These are phyloP conservation scores for Postia placenta DNA, from an alignment of 768 basidiomycete genomes.

Conservation along the genomic window DNA sequence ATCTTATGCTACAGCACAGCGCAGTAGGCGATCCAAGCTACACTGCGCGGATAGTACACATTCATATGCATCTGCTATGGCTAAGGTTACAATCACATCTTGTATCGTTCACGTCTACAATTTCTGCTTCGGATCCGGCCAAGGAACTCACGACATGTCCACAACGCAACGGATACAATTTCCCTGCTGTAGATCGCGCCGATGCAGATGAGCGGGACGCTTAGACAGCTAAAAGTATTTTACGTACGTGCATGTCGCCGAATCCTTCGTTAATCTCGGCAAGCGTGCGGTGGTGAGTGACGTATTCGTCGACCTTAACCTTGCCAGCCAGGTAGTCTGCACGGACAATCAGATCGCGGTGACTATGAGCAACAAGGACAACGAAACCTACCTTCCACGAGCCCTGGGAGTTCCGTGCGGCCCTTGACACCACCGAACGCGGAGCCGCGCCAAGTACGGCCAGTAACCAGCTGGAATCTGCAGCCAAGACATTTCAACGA, in stretches of 20 bases:
- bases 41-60: not conserved
- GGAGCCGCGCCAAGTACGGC: slow-evolving; percentile 88
- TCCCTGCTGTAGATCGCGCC: slow-evolving; percentile 44
- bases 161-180: slow-evolving; percentile 95
- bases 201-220: not conserved
- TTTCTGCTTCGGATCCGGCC: too few relatives aligned
- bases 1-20: not conserved
- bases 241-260: slow-evolving; percentile 92
- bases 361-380: not conserved
- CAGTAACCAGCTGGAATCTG: slow-evolving; percentile 61
- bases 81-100: too few relatives aligned
- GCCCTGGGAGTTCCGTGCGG: slow-evolving; percentile 88
- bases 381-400: slow-evolving; percentile 71
- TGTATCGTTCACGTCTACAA: too few relatives aligned
- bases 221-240: not conserved
- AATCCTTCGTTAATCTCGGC: slow-evolving; percentile 83
- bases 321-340: slow-evolving; percentile 77
- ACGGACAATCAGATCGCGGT: slow-evolving; percentile 10
- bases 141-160: slow-evolving; percentile 56
- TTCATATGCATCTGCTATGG: too few relatives aligned
- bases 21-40: slow-evolving; percentile 1
- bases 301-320: slow-evolving; percentile 92
- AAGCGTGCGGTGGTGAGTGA: slow-evolving; percentile 78
- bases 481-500: not conserved
- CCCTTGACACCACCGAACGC: slow-evolving; percentile 99